A percentile compares a stretch with the other conserved stretches of the same genome.
These are phyloP conservation scores for Cryptococcus wingfieldii DNA, from an alignment of 1,284 basidiomycete genomes.

Conservation along the genomic window DNA sequence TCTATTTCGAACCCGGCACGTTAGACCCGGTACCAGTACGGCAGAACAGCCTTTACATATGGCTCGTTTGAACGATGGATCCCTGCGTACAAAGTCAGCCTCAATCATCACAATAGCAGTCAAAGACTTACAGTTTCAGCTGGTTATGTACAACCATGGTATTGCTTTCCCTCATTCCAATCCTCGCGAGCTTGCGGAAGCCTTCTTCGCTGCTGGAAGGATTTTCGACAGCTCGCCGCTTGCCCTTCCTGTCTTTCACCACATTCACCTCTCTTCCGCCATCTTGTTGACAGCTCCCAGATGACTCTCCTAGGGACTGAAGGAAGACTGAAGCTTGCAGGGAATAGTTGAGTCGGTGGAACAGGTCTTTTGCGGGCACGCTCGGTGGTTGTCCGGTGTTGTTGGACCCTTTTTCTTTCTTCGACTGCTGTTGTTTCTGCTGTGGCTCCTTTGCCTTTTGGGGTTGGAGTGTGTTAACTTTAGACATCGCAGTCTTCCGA, in stretches of 20 bases:
- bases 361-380: conserved; percentile 34
- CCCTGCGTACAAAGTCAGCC: conserved; percentile 18
- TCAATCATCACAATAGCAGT: neutral
- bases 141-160: conserved; percentile 41
- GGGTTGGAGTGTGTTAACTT: too few species aligned
- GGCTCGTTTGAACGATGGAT: conserved; percentile 35
- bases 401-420: neutral
- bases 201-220: neutral
- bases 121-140: conserved; percentile 33
- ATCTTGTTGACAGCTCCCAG: neutral
- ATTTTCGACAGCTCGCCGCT: conserved; percentile 11
- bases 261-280: neutral
- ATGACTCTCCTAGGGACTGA: conserved; percentile 20
- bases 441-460: neutral
- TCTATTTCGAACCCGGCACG: conserved; percentile 30
- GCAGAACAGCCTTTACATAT: conserved; percentile 36
- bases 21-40: conserved; percentile 40
- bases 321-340: conserved; percentile 40
- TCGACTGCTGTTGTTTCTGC: neutral
- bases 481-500: neutral
- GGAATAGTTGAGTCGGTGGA: conserved; percentile 41
- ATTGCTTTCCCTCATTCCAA: conserved; percentile 25
- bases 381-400: conserved; percentile 16
- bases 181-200: conserved; percentile 23
- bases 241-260: conserved; percentile 18